phyloP scores from a whole-genome alignment of 2,329 filamentous ascomycete species.

The Orbilia javanica region DNA sequence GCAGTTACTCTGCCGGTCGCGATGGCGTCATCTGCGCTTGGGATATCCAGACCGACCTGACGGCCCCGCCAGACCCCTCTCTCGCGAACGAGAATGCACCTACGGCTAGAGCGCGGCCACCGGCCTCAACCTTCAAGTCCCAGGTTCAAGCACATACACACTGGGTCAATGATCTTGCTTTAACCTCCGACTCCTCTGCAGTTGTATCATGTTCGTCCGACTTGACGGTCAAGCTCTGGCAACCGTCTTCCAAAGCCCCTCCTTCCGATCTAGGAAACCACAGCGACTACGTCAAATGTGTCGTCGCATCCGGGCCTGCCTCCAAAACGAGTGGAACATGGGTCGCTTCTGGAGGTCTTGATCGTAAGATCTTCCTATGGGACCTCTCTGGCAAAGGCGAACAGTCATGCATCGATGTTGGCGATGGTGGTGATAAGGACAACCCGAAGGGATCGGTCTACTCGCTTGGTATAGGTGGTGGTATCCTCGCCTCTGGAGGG shows the following conservation, averaged over 20 bases:
- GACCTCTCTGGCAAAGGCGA: slow-evolving; percentile 85
- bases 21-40: slow-evolving; percentile 97
- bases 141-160: slow-evolving; percentile 85
- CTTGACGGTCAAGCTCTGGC: slow-evolving; percentile 91
- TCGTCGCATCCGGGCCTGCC: slow-evolving; percentile 75
- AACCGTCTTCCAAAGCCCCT: slow-evolving; percentile 73
- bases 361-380: slow-evolving; percentile 93
- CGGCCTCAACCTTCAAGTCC: slow-evolving; percentile 72
- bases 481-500: slow-evolving; percentile 88
- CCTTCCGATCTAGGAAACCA: slow-evolving; percentile 83
- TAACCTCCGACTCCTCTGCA: slow-evolving; percentile 81
- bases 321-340: slow-evolving; percentile 74
- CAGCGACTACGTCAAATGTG: slow-evolving; percentile 93
- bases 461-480: slow-evolving; percentile 82
- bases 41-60: slow-evolving; percentile 82
- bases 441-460: slow-evolving; percentile 95
- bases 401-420: slow-evolving; percentile 85
- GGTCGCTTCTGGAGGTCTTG: slow-evolving; percentile 93
- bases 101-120: slow-evolving; percentile 62
- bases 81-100: slow-evolving; percentile 37
- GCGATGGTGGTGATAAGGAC: slow-evolving; percentile 78
- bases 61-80: slow-evolving; percentile 63
- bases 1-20: slow-evolving; percentile 92
- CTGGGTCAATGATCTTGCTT: slow-evolving; percentile 93
- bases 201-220: slow-evolving; percentile 94